These are phyloP conservation scores for Nannochloropsis oceanica DNA, from an alignment of 108 stramenopile species.

Conservation along the genomic window DNA sequence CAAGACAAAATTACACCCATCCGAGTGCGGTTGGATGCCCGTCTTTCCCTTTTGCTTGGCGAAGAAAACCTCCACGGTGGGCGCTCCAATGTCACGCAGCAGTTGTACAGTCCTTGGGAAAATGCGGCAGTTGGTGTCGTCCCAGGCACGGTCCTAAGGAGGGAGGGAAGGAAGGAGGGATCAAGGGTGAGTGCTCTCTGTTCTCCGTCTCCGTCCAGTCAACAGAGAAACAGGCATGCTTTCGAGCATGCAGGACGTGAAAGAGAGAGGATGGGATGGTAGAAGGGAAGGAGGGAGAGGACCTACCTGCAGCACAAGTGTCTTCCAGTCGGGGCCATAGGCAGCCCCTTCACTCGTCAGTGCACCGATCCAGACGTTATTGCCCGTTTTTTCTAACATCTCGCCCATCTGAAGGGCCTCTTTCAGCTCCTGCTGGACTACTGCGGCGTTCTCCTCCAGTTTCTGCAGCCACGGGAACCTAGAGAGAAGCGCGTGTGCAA, in stretches of 20 bases:
- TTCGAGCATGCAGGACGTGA: too few relatives aligned
- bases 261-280: constrained; percentile 50
- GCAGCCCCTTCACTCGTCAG: constrained; percentile 53
- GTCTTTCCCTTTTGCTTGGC: constrained; percentile 35
- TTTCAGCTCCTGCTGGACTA: constrained; percentile 59
- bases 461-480: constrained; percentile 45
- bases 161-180: background rate
- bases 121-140: constrained; percentile 49
- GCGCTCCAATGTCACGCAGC: constrained; percentile 49
- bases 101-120: constrained; percentile 62
- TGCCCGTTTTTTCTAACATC: constrained; percentile 45
- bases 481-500: background rate
- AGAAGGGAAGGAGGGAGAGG: background rate
- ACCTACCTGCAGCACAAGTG: constrained; percentile 50
- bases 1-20: constrained; percentile 74
- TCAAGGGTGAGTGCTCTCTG: too few relatives aligned
- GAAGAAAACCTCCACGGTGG: constrained; percentile 73
- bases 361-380: constrained; percentile 68
- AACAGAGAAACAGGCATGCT: too few relatives aligned
- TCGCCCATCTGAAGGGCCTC: constrained; percentile 32
- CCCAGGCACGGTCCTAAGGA: constrained; percentile 71
- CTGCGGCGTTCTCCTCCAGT: constrained; percentile 42
- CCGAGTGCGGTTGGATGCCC: constrained; percentile 48
- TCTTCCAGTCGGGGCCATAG: constrained; percentile 63
- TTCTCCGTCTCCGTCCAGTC: too few relatives aligned